Percentiles rank a stretch among this genome's conserved stretches.
Conservation (phyloP, 2,329 filamentous ascomycete genomes). For the Penicillium sp. region DNA sequence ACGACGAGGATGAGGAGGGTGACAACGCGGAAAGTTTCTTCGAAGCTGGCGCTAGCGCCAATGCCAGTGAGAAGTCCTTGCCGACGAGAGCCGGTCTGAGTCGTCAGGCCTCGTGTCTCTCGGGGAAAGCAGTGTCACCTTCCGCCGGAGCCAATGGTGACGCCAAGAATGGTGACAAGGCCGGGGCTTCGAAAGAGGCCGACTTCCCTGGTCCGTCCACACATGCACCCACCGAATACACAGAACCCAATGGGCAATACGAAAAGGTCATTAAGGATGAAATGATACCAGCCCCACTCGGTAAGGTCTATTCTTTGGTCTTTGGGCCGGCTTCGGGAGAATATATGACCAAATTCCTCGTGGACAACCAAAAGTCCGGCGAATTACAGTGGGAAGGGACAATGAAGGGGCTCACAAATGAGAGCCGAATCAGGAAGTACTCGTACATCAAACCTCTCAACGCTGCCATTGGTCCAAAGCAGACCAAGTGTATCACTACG, state of each 20-base stretch:
- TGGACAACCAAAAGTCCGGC: conserved; percentile 80
- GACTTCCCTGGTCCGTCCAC: conserved; percentile 83
- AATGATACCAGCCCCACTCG: conserved; percentile 77
- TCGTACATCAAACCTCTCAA: conserved; percentile 90
- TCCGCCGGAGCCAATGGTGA: conserved; percentile 39
- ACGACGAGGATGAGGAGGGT: conserved; percentile 52
- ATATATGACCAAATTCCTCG: conserved; percentile 84
- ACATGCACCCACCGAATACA: conserved; percentile 82
- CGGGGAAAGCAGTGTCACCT: conserved; percentile 32
- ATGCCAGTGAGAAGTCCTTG: conserved; percentile 51
- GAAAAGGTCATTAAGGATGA: conserved; percentile 85
- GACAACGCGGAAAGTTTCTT: conserved; percentile 60
- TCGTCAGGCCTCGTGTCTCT: conserved; percentile 67
- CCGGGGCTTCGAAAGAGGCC: conserved; percentile 34
- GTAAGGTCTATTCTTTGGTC: conserved; percentile 83
- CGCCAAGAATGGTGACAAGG: conserved; percentile 51
- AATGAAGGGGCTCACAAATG: conserved; percentile 70
- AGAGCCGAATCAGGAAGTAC: conserved; percentile 71
- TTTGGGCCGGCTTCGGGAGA: conserved; percentile 76
- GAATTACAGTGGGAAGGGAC: conserved; percentile 84
- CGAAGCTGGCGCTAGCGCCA: conserved; percentile 54
- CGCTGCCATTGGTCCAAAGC: conserved; percentile 79
- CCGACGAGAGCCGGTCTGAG: conserved; percentile 52
- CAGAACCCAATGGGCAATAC: conserved; percentile 74
- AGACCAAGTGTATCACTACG: conserved; percentile 89